Conservation (phyloP, 2,329 filamentous ascomycete species). For the Arthrobotrys pseudoclavata region DNA sequence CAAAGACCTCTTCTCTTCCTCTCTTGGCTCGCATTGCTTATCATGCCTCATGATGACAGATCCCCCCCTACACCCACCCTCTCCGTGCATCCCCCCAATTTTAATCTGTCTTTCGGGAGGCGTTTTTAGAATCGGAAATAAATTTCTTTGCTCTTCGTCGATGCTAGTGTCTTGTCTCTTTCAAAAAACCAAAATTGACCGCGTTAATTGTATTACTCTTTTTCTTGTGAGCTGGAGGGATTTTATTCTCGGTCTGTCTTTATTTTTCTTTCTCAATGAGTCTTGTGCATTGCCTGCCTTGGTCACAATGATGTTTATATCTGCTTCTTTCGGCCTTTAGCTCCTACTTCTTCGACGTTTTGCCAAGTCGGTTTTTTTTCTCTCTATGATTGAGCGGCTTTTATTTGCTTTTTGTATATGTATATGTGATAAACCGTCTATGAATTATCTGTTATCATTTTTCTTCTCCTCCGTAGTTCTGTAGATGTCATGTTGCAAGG, state of each 20-base stretch:
- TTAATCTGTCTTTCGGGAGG: slow-evolving; percentile 55
- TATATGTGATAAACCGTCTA: slow-evolving; percentile 42
- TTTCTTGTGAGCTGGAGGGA: slow-evolving; percentile 13
- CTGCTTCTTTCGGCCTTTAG: background rate
- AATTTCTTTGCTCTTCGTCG: slow-evolving; percentile 25
- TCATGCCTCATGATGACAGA: slow-evolving; percentile 51
- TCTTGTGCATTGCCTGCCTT: slow-evolving; percentile 51
- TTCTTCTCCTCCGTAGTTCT: background rate
- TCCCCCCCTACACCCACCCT: background rate
- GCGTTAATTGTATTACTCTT: background rate
- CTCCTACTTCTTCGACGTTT: slow-evolving; percentile 11
- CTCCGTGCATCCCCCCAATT: slow-evolving; percentile 24
- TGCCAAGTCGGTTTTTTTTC: background rate
- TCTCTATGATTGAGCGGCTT: background rate
- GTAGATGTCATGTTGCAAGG: background rate
- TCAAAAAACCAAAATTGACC: slow-evolving; percentile 1
- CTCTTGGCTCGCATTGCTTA: background rate
- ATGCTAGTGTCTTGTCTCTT: background rate
- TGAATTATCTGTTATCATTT: background rate
- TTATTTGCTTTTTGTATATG: slow-evolving; percentile 31
- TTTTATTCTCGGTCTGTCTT: slow-evolving; percentile 23
- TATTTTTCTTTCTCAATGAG: background rate
- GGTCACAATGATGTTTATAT: slow-evolving; percentile 4
- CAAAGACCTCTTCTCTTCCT: background rate
- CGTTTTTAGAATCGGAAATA: slow-evolving; percentile 59